Percentiles rank a stretch among this genome's conserved stretches.
These are phyloP conservation scores for Saccharomycopsis hybrid DNA, from an alignment of 1,139 yeast species.

Conservation along the genomic window DNA sequence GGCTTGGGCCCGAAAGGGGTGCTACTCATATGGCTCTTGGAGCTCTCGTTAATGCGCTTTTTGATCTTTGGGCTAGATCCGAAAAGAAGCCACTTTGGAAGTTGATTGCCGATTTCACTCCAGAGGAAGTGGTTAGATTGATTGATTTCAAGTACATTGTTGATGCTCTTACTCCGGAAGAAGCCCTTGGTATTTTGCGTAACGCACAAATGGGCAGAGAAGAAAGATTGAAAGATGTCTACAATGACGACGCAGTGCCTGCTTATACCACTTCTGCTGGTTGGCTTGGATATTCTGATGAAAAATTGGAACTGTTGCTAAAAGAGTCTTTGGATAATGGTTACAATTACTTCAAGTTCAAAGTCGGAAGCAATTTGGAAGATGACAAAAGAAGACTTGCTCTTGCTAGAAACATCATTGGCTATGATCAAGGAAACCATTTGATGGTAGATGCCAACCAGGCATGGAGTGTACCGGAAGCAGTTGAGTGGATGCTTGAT, in stretches of 20 bases:
- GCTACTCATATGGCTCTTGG: constrained; percentile 33
- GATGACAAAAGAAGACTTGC: constrained; percentile 32
- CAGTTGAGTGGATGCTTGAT: constrained; percentile 34
- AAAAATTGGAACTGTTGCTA: constrained; percentile 32
- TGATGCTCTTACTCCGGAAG: constrained; percentile 36
- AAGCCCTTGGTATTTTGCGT: constrained; percentile 31
- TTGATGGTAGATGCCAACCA: constrained; percentile 35
- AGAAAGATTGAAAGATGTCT: constrained; percentile 31
- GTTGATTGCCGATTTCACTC: constrained; percentile 34
- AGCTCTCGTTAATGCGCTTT: constrained; percentile 32
- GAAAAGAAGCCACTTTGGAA: constrained; percentile 35
- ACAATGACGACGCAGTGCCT: constrained; percentile 34
- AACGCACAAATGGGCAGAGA: constrained; percentile 30
- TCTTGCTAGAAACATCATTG: constrained; percentile 36
- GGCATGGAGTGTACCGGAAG: constrained; percentile 38
- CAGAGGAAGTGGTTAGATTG: constrained; percentile 37
- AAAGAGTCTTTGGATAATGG: constrained; percentile 33
- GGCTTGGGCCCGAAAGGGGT: constrained; percentile 38
- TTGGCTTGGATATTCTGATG: constrained; percentile 39
- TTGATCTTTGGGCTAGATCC: constrained; percentile 36
- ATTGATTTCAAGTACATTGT: constrained; percentile 38
- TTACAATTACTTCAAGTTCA: constrained; percentile 36
- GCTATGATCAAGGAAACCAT: constrained; percentile 29
- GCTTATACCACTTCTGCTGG: constrained; percentile 41
- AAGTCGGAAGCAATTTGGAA: constrained; percentile 35